Evolutionary conservation across 75 land plant genomes (phyloP).

Genomic region (Pseudotsuga menziesii): DNA sequence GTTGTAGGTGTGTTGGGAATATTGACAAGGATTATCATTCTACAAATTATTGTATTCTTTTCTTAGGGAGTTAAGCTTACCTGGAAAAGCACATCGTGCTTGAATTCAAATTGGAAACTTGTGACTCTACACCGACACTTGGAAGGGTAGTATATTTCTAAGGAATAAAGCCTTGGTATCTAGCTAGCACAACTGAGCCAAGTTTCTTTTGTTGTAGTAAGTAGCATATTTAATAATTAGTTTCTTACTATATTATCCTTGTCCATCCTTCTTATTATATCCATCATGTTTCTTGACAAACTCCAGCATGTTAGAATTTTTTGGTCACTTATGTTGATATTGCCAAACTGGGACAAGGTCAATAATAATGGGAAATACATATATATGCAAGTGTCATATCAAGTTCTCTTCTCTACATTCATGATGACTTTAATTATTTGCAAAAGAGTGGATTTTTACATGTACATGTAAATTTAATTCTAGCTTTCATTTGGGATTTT

Average conservation of each 20-base stretch:
- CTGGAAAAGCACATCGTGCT: constrained; percentile 38
- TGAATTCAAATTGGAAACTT: constrained; percentile 44
- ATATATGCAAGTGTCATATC: constrained; percentile 72
- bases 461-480: constrained; percentile 18
- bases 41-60: not conserved
- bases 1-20: not conserved
- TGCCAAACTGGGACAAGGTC: not conserved
- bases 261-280: not conserved
- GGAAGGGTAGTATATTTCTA: constrained; percentile 42
- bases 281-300: not conserved
- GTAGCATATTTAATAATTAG: not conserved
- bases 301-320: too few species aligned
- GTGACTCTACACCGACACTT: constrained; percentile 38
- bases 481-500: not conserved
- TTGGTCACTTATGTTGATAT: not conserved
- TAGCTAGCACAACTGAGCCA: constrained; percentile 65
- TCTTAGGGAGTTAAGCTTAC: constrained; percentile 57
- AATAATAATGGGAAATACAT: not conserved
- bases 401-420: constrained; percentile 68
- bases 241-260: not conserved
- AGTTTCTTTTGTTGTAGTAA: constrained; percentile 73
- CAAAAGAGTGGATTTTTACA: constrained; percentile 52
- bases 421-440: constrained; percentile 62
- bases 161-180: constrained; percentile 55
- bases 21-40: not conserved